phyloP scores from a whole-genome alignment of 1,284 basidiomycete species.

The Ceratobasidium sp. region DNA sequence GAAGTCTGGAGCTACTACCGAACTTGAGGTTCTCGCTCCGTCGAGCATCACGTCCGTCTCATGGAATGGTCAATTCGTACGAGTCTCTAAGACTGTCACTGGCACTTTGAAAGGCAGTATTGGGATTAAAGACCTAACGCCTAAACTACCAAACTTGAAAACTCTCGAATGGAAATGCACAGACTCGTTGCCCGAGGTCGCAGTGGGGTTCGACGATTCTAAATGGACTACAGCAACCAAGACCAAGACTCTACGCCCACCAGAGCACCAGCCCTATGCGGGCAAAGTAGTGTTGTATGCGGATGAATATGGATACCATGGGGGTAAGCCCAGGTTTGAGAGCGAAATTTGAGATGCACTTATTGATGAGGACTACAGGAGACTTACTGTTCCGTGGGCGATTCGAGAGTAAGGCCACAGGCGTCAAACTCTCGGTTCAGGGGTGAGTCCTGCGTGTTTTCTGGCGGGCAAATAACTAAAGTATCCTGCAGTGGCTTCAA shows the following conservation, averaged over 20 bases:
- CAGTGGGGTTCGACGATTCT: slow-evolving; percentile 60
- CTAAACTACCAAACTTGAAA: slow-evolving; percentile 57
- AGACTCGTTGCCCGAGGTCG: slow-evolving; percentile 64
- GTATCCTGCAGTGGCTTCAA: slow-evolving; percentile 59
- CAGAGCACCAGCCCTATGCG: slow-evolving; percentile 57
- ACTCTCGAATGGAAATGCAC: slow-evolving; percentile 61
- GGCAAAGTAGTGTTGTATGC: slow-evolving; percentile 62
- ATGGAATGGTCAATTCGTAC: slow-evolving; percentile 51
- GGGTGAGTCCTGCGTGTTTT: slow-evolving; percentile 55
- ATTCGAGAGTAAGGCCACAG: slow-evolving; percentile 61
- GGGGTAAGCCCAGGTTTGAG: slow-evolving; percentile 50
- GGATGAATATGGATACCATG: slow-evolving; percentile 63
- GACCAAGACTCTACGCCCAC: slow-evolving; percentile 61
- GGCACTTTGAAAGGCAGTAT: slow-evolving; percentile 40
- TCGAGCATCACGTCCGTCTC: slow-evolving; percentile 45
- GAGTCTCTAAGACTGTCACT: slow-evolving; percentile 12
- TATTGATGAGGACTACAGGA: slow-evolving; percentile 46
- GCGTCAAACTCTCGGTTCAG: slow-evolving; percentile 64
- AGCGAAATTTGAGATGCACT: background rate
- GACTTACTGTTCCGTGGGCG: slow-evolving; percentile 62
- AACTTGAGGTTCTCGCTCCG: slow-evolving; percentile 44
- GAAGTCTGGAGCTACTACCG: slow-evolving; percentile 40
- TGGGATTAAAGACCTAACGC: slow-evolving; percentile 50
- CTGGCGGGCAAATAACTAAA: too few relatives aligned
- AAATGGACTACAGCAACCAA: slow-evolving; percentile 62